These are phyloP conservation scores for Fusarium nodosum DNA, from an alignment of 2,329 filamentous ascomycete species.

Conservation along the genomic window DNA sequence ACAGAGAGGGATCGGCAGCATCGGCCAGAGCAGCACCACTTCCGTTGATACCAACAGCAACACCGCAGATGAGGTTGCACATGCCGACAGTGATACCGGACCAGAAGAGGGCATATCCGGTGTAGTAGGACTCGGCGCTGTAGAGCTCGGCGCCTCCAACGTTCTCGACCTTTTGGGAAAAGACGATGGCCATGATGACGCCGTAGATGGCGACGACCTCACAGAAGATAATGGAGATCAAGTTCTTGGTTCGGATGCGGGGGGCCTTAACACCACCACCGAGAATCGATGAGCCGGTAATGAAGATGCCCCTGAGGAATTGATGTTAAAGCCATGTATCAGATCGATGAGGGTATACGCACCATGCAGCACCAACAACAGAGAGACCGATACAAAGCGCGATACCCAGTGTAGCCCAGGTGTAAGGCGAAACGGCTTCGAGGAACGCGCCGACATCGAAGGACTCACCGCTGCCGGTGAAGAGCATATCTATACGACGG, in stretches of 20 bases:
- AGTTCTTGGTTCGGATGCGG: slow-evolving; percentile 98
- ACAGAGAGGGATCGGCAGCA: slow-evolving; percentile 92
- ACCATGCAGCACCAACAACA: slow-evolving; percentile 98
- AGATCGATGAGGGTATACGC: slow-evolving; percentile 53
- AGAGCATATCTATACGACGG: slow-evolving; percentile 86
- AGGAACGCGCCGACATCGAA: slow-evolving; percentile 98
- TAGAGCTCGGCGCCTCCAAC: slow-evolving; percentile 75
- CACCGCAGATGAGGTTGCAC: slow-evolving; percentile 96
- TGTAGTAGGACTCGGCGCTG: slow-evolving; percentile 88
- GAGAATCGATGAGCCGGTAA: slow-evolving; percentile 96
- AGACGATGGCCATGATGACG: slow-evolving; percentile 99
- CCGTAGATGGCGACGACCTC: slow-evolving; percentile 99
- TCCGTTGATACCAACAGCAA: slow-evolving; percentile 97
- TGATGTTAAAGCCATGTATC: slow-evolving; percentile 38
- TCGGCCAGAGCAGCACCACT: slow-evolving; percentile 96
- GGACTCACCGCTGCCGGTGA: slow-evolving; percentile 93
- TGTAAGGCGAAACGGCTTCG: slow-evolving; percentile 92
- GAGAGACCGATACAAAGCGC: slow-evolving; percentile 95
- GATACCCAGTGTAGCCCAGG: slow-evolving; percentile 92
- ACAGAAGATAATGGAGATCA: slow-evolving; percentile 99
- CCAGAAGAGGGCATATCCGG: slow-evolving; percentile 97
- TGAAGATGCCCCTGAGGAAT: slow-evolving; percentile 89
- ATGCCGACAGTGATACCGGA: slow-evolving; percentile 91
- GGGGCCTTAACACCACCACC: slow-evolving; percentile 97
- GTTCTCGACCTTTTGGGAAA: slow-evolving; percentile 85